These are phyloP conservation scores for Gnomoniopsis smithogilvyi DNA, from an alignment of 2,329 filamentous ascomycete species.

Conservation along the genomic window DNA sequence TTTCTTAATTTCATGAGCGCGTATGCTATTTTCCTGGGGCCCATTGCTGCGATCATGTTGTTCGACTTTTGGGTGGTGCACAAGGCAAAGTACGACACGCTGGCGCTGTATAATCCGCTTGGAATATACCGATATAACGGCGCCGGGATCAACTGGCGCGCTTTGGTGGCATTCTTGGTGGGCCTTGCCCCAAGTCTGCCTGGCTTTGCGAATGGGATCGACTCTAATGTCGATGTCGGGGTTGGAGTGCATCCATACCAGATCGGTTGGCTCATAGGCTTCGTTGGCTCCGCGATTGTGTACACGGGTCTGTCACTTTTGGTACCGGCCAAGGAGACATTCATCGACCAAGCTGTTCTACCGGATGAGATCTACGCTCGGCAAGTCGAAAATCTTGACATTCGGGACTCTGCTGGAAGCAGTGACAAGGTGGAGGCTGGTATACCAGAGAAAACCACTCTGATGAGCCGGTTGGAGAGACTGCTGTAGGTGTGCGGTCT, in stretches of 20 bases:
- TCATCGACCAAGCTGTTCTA: slow-evolving; percentile 9
- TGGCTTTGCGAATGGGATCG: slow-evolving; percentile 13
- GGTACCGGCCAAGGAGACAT: slow-evolving; percentile 6
- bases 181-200: background rate
- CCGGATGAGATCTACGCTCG: slow-evolving; percentile 10
- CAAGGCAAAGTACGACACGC: slow-evolving; percentile 31
- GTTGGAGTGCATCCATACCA: slow-evolving; percentile 13
- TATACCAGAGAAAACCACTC: slow-evolving; percentile 1
- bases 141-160: slow-evolving; percentile 31
- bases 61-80: slow-evolving; percentile 28
- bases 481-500: background rate
- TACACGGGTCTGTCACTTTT: slow-evolving; percentile 2
- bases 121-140: slow-evolving; percentile 32
- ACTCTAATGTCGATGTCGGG: slow-evolving; percentile 9
- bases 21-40: slow-evolving; percentile 34
- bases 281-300: slow-evolving; percentile 10
- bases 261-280: slow-evolving; percentile 15
- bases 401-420: background rate
- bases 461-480: background rate
- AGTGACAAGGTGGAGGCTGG: slow-evolving; percentile 1
- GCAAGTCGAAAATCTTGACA: slow-evolving; percentile 1
- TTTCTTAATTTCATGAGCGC: slow-evolving; percentile 30
- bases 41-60: slow-evolving; percentile 22
- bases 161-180: slow-evolving; percentile 20
- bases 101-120: slow-evolving; percentile 33